These are phyloP conservation scores for Carex scoparia DNA, from an alignment of 176 grass and related monocot genomes.

Conservation along the genomic window DNA sequence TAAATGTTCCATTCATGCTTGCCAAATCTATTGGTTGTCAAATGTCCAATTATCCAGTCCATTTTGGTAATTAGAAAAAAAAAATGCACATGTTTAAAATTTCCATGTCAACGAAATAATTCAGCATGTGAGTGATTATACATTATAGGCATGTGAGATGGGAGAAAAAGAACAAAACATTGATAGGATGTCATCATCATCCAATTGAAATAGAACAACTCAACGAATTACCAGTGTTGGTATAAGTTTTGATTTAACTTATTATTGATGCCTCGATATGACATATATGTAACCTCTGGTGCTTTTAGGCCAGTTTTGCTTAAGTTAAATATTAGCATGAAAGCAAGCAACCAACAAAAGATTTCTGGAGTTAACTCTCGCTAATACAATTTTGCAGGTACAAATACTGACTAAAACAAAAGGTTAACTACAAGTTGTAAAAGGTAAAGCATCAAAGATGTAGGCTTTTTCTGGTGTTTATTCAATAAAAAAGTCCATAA, in stretches of 20 bases:
- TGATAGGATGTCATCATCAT: neutral
- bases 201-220: neutral
- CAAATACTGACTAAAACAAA: neutral
- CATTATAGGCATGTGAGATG: neutral
- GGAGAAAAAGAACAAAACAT: neutral
- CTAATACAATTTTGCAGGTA: neutral
- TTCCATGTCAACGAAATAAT: neutral
- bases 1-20: neutral
- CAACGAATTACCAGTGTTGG: neutral
- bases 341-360: neutral
- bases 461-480: neutral
- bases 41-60: neutral
- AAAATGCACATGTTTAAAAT: neutral
- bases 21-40: neutral
- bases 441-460: neutral
- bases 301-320: neutral
- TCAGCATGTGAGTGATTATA: neutral
- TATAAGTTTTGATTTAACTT: neutral
- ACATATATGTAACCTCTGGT: neutral
- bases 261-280: neutral
- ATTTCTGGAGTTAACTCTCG: neutral
- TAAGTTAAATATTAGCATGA: neutral
- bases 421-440: neutral
- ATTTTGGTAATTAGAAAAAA: neutral
- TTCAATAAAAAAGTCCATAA: neutral